Conservation (phyloP, 164 flowering plant species). For the Magnolia sinica region DNA sequence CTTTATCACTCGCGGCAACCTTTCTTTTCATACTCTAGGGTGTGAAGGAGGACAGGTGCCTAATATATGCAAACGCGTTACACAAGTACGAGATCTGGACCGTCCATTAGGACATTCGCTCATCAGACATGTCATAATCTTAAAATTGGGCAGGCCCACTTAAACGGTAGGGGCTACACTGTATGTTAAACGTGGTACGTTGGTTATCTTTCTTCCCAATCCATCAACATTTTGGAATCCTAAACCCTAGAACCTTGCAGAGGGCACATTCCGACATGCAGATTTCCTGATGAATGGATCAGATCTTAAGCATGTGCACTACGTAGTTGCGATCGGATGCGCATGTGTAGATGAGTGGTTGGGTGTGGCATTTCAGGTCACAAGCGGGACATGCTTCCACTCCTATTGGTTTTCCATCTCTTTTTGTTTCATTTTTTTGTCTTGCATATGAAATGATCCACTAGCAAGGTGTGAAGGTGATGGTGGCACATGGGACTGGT, state of each 20-base stretch:
- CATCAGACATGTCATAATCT: neutral
- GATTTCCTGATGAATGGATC: neutral
- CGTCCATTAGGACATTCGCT: neutral
- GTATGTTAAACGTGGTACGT: too few species aligned
- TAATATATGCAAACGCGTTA: neutral
- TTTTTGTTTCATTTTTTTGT: slow-evolving; percentile 33
- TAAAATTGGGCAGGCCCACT: too few species aligned
- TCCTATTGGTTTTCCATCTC: slow-evolving; percentile 14
- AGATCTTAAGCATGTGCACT: neutral
- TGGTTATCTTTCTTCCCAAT: neutral
- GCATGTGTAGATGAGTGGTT: neutral
- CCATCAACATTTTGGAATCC: neutral
- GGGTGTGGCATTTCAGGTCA: neutral
- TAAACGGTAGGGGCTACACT: too few species aligned
- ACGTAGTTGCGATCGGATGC: neutral
- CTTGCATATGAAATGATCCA: slow-evolving; percentile 45
- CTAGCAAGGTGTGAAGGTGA: slow-evolving; percentile 31
- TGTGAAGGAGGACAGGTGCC: neutral
- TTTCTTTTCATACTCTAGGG: neutral
- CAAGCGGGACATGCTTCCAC: slow-evolving; percentile 19
- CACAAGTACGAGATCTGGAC: neutral
- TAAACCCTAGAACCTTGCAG: neutral
- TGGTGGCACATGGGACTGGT: slow-evolving; percentile 54
- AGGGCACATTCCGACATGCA: too few species aligned
- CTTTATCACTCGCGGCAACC: slow-evolving; percentile 10